Evolutionary conservation across 2,329 filamentous ascomycete genomes (phyloP), one percentile per base, ranked within the genome.

Genomic region (Onygenales sp.): DNA sequence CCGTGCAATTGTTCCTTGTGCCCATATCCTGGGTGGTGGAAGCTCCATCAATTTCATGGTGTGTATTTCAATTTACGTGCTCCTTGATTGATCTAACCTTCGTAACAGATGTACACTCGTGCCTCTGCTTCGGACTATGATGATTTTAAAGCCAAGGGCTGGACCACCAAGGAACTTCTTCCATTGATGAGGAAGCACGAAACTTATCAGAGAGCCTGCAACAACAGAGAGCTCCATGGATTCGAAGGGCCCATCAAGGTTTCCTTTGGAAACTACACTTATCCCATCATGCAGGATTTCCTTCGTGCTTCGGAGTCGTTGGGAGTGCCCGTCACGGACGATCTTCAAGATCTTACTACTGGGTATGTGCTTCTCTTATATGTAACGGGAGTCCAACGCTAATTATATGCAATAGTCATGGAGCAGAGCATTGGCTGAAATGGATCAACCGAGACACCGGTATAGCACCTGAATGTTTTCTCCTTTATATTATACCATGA

Each of bases 211-310:
- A 71, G 81, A 39, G 72, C 82, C 6, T 80, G 75, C 48, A 81
- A 81, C 60, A 85, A 85, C 66, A 74, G 71, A 64, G 79, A 69
- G 54, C 61, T 87, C 21, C 87, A 92, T 62, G 87, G 87, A 1
- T 88, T 84, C 53, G 85, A 89, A 36, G 87, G 87, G 0, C 87
- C 87, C 0, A 89, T 90, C 73, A 89, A 89, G 71, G 86, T 89
- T 41, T 89, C 85, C 0, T 90, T 90, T 58, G 85, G 85, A 52
- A 89, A 89, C 69, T 86, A 89, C 69, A 87, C 84, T 4, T 91
- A 91, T 60, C 87, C 87, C 1, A 83, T 91, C 69, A 89, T 86
- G 77, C 84, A 90, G 50, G 87, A 92, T 69, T 90, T 90, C 75
- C 74, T 90, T 39, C 77, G 85, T 17, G 85, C 85, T 13, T 75